Evolutionary conservation across 306 rosid genomes (phyloP).

Genomic region (Vachellia collinsii): DNA sequence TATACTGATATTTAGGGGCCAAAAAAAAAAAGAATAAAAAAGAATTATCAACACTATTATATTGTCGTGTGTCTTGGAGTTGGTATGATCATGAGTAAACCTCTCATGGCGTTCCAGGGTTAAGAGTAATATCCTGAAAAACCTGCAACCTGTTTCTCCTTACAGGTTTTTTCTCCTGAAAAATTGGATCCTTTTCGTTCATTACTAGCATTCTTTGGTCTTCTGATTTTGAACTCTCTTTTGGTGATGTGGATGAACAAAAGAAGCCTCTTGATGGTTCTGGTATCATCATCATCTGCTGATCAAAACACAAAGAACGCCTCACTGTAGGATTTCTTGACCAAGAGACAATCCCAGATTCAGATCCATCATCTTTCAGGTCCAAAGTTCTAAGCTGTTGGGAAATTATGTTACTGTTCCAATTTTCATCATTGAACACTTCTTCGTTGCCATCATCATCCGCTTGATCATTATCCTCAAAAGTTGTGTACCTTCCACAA

Average conservation of each 20-base stretch:
- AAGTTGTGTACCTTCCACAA: conserved; percentile 25
- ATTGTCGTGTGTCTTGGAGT: background rate
- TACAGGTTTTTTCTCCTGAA: conserved; percentile 35
- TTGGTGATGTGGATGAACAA: conserved; percentile 42
- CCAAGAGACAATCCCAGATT: conserved; percentile 29
- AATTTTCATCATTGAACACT: conserved; percentile 61
- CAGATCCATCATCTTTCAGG: conserved; percentile 45
- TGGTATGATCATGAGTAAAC: background rate
- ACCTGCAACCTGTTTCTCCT: conserved; percentile 69
- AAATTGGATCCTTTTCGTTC: conserved; percentile 37
- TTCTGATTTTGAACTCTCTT: conserved; percentile 40
- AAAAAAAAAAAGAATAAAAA: background rate
- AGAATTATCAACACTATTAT: background rate
- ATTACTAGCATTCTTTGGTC: conserved; percentile 1
- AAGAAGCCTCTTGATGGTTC: conserved; percentile 37
- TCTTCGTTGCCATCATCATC: conserved; percentile 25
- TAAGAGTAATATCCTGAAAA: conserved; percentile 56
- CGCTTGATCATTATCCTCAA: conserved; percentile 14
- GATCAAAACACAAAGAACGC: conserved; percentile 60
- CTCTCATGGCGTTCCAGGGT: conserved; percentile 27
- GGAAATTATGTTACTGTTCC: conserved; percentile 55
- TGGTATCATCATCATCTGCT: conserved; percentile 38
- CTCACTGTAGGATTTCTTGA: conserved; percentile 58
- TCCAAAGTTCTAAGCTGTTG: conserved; percentile 45
- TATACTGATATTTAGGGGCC: background rate